Evolutionary conservation across 2,329 filamentous ascomycete species (phyloP), one percentile per base, ranked within the genome.

Genomic region (Calonectria pseudoreteaudii): DNA sequence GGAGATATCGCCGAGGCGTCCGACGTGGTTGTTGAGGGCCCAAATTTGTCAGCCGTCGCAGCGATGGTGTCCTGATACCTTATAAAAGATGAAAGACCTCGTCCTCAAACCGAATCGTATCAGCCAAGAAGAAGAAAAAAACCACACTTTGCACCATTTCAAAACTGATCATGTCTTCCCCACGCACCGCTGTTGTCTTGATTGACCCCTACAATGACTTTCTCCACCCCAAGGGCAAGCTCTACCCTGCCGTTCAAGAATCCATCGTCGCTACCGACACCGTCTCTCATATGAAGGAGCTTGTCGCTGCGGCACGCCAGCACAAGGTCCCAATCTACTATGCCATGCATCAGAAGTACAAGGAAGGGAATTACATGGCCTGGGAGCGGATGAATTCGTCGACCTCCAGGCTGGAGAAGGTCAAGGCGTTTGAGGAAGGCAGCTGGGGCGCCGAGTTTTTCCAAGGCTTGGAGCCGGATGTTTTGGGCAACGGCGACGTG

Each of bases 141-240:
- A 23, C 18, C 36, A 28, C 6, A 16, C 9, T 30, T 30, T 20
- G 4, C 9, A 41, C 23, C 3, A 41, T 9, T 26, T 18, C 20
- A 58, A 9, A 3, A 8, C 14, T 13, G 9, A 4, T 2, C 23
- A 62, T 62, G 56, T 28, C 56, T 30, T 34, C 64, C 31, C 47
- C 47, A 13, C 30, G 30, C 34, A 70, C 68, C 4, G 76, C 75
- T 1, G 16, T 78, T 41, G 38, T 78, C 9, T 73, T 78, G 8
- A 72, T 77, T 56, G 76, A 78, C 44, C 75, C 73, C 16, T 74
- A 75, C 44, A 78, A 78, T 60, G 76, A 78, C 8, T 78, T 77
- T 41, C 28, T 78, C 16, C 76, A 78, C 16, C 66, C 75, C 2
- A 56, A 76, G 0, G 76, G 76, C 36, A 78, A 77, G 18, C 6